Percentiles rank a stretch among this genome's conserved stretches.
phyloP scores from a whole-genome alignment of 768 basidiomycete species.

The Royoungia palumana region DNA sequence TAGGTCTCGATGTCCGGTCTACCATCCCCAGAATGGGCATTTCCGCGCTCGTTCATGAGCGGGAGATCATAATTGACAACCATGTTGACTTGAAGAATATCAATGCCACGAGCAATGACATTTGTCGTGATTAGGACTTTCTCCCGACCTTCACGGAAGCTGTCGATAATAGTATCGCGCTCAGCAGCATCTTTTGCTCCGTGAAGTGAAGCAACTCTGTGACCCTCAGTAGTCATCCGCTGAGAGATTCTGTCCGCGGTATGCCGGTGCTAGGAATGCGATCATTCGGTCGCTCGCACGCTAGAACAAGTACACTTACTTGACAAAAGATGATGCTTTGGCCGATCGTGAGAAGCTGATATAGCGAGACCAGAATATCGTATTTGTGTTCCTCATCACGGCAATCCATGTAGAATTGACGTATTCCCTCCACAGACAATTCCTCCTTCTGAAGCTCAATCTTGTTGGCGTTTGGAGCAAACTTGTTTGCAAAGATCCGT shows the following conservation, averaged over 20 bases:
- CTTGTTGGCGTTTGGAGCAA: slow-evolving; percentile 93
- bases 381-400: slow-evolving; percentile 89
- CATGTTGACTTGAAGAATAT: slow-evolving; percentile 99
- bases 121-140: slow-evolving; percentile 99
- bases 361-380: slow-evolving; percentile 88
- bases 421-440: slow-evolving; percentile 88
- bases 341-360: slow-evolving; percentile 88
- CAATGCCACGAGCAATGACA: slow-evolving; percentile 97
- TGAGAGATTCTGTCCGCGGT: slow-evolving; percentile 90
- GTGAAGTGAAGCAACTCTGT: slow-evolving; percentile 94
- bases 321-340: slow-evolving; percentile 99
- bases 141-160: slow-evolving; percentile 92
- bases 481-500: slow-evolving; percentile 85
- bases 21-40: slow-evolving; percentile 43
- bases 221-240: slow-evolving; percentile 89
- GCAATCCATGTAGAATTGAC: slow-evolving; percentile 98
- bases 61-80: slow-evolving; percentile 99
- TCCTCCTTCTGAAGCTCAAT: slow-evolving; percentile 94
- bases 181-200: slow-evolving; percentile 89
- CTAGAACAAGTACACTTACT: slow-evolving; percentile 41
- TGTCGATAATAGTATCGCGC: slow-evolving; percentile 90
- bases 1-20: slow-evolving; percentile 94
- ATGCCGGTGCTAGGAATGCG: slow-evolving; percentile 62
- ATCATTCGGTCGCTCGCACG: not conserved
- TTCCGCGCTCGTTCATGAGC: slow-evolving; percentile 67